Base-by-base conservation (phyloP, 179 eudicot genomes). In the Vitellaria paradoxa region DNA sequence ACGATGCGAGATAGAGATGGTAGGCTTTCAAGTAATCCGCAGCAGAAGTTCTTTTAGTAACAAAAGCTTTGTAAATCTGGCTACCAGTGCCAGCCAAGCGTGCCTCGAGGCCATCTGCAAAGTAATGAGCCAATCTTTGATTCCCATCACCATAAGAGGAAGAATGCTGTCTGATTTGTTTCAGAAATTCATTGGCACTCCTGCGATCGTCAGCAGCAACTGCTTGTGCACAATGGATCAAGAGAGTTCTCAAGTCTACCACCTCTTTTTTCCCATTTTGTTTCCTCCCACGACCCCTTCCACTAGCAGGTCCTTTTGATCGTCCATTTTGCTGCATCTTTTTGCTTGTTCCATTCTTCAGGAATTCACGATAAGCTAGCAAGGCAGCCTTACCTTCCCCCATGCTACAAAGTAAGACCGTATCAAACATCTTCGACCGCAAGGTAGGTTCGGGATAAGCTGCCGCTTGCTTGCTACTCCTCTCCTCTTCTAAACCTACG, bases 381-480 rank as follows among this genome's bases (percentile, higher is more conserved):
- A 85, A 70, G 17, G 77, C 80, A 9, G 10, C 17, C 64, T 88
- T 87, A 26, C 87, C 85, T 74, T 83, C 84, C 18, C 97, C 97
- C 81, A 76, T 46, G 66, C 88, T 87, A 56, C 89, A 89, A 70
- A 95, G 82, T 64, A 95, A 77, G 30, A 91, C 89, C 60, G 46
- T 82, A 79, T 95, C 97, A 60, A 90, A 90, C 90, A 91, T 90
- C 61, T 91, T 92, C 0, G 91, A 83, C 40, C 91, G 84, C 78
- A 86, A 65, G 77, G 88, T 87, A 6, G 89, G 84, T 66, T 95
- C 93, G 6, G 85, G 83, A 52, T 85, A 83, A 72, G 83, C 82
- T 6, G 97, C 94, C 3, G 90, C 85, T 49, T 85, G 91, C 83
- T 95, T 95, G 79, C 74, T 86, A 59, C 69, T 88, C 68, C 93